These are phyloP conservation scores for Fusarium nisikadoi DNA, from an alignment of 2,329 filamentous ascomycete species.

Conservation along the genomic window DNA sequence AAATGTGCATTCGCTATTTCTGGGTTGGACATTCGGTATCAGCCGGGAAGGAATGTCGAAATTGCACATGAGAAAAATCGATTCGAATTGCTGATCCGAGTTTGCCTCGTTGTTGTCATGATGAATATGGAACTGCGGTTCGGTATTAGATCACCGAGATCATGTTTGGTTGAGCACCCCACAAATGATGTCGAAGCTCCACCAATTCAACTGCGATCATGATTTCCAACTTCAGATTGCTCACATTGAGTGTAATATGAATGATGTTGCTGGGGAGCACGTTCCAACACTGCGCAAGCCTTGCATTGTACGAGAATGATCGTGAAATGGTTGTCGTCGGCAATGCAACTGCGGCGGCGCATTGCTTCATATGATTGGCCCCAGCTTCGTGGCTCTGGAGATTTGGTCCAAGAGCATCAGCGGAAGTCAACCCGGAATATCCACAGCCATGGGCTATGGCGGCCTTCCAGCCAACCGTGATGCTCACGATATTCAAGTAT, in stretches of 20 bases:
- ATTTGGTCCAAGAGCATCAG: conserved; percentile 14
- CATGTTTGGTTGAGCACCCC: conserved; percentile 14
- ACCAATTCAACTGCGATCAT: conserved; percentile 29
- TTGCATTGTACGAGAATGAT: conserved; percentile 18
- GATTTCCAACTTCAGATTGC: conserved; percentile 10
- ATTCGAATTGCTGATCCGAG: conserved; percentile 28
- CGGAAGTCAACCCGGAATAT: conserved; percentile 16
- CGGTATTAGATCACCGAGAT: conserved; percentile 39
- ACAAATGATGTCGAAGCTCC: conserved; percentile 34
- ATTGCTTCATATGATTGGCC: conserved; percentile 22
- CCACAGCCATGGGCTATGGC: conserved; percentile 29
- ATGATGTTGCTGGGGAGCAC: conserved; percentile 9
- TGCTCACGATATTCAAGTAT: conserved; percentile 38
- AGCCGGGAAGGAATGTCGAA: background rate
- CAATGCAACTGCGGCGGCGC: conserved; percentile 25
- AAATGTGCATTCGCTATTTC: background rate
- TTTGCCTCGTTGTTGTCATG: conserved; percentile 23
- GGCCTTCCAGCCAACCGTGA: conserved; percentile 40
- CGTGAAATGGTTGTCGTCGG: conserved; percentile 28
- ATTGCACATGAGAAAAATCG: background rate
- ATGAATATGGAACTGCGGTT: conserved; percentile 7
- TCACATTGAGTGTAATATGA: conserved; percentile 3
- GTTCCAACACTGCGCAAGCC: conserved; percentile 12
- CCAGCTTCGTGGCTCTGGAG: conserved; percentile 11
- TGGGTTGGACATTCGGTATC: background rate